Percentiles rank a stretch among this genome's conserved stretches.
Conservation (phyloP, 2,329 filamentous ascomycete species). For the Exophiala lecanii-corni region DNA sequence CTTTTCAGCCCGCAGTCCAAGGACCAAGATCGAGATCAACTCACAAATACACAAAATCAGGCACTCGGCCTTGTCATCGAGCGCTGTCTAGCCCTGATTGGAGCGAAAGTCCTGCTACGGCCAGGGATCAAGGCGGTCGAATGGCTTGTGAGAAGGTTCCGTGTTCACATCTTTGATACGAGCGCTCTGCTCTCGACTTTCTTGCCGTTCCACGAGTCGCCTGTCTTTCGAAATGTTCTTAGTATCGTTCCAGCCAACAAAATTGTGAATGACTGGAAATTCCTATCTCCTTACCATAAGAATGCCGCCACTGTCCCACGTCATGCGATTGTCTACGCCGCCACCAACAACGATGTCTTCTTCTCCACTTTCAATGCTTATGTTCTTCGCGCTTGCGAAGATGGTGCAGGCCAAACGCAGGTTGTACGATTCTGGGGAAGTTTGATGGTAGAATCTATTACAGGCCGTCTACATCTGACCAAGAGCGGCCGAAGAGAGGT, state of each 20-base stretch:
- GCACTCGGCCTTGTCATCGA: constrained; percentile 75
- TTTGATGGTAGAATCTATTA: constrained; percentile 77
- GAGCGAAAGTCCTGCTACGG: constrained; percentile 71
- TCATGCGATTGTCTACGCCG: constrained; percentile 76
- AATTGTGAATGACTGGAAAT: constrained; percentile 71
- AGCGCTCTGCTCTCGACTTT: constrained; percentile 74
- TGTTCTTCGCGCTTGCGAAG: constrained; percentile 67
- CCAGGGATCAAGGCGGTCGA: constrained; percentile 88
- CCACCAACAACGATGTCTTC: constrained; percentile 71
- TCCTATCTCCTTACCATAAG: constrained; percentile 79
- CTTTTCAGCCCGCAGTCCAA: constrained; percentile 95
- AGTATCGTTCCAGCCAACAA: constrained; percentile 73
- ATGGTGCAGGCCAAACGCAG: constrained; percentile 68
- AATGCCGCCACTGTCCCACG: constrained; percentile 72
- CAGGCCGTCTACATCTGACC: constrained; percentile 72
- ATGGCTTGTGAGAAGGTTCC: constrained; percentile 88
- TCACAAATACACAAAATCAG: constrained; percentile 75
- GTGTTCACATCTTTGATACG: constrained; percentile 89
- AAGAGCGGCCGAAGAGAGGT: constrained; percentile 71
- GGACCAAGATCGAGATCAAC: constrained; percentile 76
- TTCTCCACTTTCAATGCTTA: constrained; percentile 73
- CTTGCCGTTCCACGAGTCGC: constrained; percentile 83
- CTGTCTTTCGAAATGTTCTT: constrained; percentile 77
- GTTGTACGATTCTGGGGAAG: constrained; percentile 89
- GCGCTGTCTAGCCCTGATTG: constrained; percentile 74